Conservation (phyloP, 2,329 filamentous ascomycete species). For the Nemania bipapillata region DNA sequence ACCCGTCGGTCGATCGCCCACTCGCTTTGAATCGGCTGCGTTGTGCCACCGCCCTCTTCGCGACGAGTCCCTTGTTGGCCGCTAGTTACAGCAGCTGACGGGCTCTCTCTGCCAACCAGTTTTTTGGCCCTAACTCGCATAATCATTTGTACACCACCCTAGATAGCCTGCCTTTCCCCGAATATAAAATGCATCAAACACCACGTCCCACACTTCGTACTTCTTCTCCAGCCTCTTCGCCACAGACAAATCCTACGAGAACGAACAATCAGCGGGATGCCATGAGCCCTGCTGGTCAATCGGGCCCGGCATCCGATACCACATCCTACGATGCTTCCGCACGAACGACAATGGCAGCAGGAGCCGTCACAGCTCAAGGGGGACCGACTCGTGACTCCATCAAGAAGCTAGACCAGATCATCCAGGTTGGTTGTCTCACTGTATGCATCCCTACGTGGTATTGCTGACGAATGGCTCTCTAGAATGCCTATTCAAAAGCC, state of each 20-base stretch:
- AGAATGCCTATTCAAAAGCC: constrained; percentile 94
- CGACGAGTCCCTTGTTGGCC: constrained; percentile 24
- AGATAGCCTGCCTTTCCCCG: constrained; percentile 8
- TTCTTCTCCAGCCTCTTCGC: constrained; percentile 77
- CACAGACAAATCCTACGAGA: constrained; percentile 76
- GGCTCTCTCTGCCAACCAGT: constrained; percentile 8
- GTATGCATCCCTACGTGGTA: neutral
- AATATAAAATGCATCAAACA: constrained; percentile 84
- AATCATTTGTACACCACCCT: constrained; percentile 5
- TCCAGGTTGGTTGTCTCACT: constrained; percentile 73
- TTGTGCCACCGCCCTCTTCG: constrained; percentile 7
- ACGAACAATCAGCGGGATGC: constrained; percentile 80
- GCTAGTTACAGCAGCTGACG: constrained; percentile 25
- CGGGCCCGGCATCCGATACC: constrained; percentile 59
- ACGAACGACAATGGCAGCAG: constrained; percentile 53
- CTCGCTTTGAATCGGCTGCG: constrained; percentile 15
- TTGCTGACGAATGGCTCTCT: constrained; percentile 17
- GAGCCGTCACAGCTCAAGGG: constrained; percentile 59
- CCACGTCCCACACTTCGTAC: constrained; percentile 78
- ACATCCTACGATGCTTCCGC: constrained; percentile 53
- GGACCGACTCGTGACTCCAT: constrained; percentile 73
- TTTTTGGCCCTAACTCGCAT: constrained; percentile 12
- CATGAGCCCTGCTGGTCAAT: constrained; percentile 52
- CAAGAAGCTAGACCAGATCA: constrained; percentile 89
- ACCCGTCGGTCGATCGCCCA: constrained; percentile 20